Base-by-base conservation (phyloP, 768 basidiomycete genomes). In the Trametes maxima region DNA sequence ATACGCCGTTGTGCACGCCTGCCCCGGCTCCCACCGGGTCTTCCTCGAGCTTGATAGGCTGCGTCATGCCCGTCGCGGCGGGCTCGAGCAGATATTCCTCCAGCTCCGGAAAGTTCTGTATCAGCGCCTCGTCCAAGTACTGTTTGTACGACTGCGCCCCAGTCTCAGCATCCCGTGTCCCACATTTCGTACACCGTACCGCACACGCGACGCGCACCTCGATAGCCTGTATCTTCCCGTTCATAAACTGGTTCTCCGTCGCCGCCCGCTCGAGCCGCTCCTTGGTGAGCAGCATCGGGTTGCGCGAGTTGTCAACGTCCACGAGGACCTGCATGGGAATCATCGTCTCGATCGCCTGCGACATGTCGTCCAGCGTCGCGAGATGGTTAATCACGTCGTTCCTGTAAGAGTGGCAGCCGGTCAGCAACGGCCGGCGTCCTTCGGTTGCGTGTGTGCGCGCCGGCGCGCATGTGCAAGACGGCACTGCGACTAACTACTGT, bases 231-330 rank as follows among this genome's bases (percentile, higher is more conserved):
- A 94, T 90, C 70, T 94, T 93, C 28, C 90, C 92, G 68, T 94
- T 92, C 88, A 92, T 91, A 65, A 92, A 94, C 69, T 93, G 92
- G 70, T 94, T 94, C 76, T 94, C 93, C 2, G 90, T 89, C 33
- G 92, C 90, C 0, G 90, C 85, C 54, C 91, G 81, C 75, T 94
- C 92, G 14, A 94, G 73, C 52, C 89, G 80, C 59, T 93, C 91
- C 64, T 85, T 84, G 17, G 92, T 92, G 53, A 92, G 78, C 69
- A 87, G 85, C 86, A 90, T 87, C 4, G 92, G 92, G 70, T 94
- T 93, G 46, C 85, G 82, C 3, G 86, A 79, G 65, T 85, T 87
- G 77, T 94, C 92, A 59, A 94, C 88, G 64, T 94, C 92, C 24
- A 81, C 80, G 33, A 90, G 76, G 25, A 92, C 82, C 72, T 92